phyloP scores from a whole-genome alignment of 495 filamentous ascomycete genomes.

The Trichoderma erinaceum region DNA sequence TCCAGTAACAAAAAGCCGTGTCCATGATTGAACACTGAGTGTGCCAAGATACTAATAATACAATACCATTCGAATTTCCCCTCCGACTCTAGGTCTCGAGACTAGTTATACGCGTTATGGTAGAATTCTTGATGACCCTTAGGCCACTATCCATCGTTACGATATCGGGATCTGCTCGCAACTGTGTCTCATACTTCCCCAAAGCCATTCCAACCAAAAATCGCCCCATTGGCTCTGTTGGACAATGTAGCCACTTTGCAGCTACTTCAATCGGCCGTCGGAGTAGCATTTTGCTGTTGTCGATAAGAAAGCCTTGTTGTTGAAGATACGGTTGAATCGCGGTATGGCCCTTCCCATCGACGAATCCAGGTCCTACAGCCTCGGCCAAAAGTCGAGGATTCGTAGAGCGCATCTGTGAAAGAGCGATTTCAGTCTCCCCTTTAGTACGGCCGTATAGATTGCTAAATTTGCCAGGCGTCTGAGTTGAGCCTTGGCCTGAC shows the following conservation, averaged over 20 bases:
- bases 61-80: background rate
- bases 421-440: constrained; percentile 52
- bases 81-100: background rate
- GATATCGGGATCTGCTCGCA: constrained; percentile 14
- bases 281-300: constrained; percentile 13
- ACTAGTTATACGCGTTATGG: background rate
- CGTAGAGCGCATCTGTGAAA: constrained; percentile 37
- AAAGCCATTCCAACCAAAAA: constrained; percentile 53
- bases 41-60: too few species aligned
- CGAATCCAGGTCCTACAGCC: constrained; percentile 46
- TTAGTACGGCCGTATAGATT: constrained; percentile 55
- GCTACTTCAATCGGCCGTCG: constrained; percentile 19
- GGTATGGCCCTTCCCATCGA: constrained; percentile 44
- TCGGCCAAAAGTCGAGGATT: constrained; percentile 39
- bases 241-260: constrained; percentile 28
- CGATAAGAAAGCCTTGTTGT: constrained; percentile 36
- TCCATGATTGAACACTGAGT: too few species aligned
- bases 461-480: constrained; percentile 43
- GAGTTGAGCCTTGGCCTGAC: constrained; percentile 54
- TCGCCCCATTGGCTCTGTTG: constrained; percentile 36
- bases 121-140: background rate
- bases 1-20: too few species aligned
- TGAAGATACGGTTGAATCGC: constrained; percentile 47
- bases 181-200: constrained; percentile 41
- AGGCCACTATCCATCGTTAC: background rate